phyloP scores from a whole-genome alignment of 352 stramenopile genomes.

The Pythium graminicola region DNA sequence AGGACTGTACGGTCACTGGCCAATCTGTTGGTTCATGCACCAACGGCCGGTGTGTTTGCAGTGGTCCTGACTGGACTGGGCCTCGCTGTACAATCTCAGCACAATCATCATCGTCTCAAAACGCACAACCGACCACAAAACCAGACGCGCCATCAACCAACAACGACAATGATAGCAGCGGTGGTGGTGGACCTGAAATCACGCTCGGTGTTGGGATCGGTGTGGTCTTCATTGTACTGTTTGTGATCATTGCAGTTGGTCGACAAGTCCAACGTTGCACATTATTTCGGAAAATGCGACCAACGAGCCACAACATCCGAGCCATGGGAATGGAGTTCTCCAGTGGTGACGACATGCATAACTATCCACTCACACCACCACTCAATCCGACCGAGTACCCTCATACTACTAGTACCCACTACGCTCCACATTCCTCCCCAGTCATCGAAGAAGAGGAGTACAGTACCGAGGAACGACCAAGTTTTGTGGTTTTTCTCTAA shows the following conservation, averaged over 20 bases:
- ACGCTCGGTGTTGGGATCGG: slow-evolving; percentile 4
- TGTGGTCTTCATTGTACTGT: slow-evolving; percentile 9
- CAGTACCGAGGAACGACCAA: too few species aligned
- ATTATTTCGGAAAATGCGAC: slow-evolving; percentile 7
- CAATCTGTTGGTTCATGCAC: slow-evolving; percentile 1
- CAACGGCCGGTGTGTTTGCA: slow-evolving; percentile 8
- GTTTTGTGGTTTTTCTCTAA: too few species aligned
- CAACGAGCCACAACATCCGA: slow-evolving; percentile 7
- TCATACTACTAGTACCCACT: too few species aligned
- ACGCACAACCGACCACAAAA: background rate
- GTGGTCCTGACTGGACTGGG: background rate
- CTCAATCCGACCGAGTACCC: too few species aligned
- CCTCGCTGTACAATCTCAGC: slow-evolving; percentile 7
- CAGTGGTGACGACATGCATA: background rate
- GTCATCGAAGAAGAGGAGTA: too few species aligned
- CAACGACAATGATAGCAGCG: background rate
- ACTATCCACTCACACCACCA: slow-evolving; percentile 8
- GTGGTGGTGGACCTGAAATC: slow-evolving; percentile 1
- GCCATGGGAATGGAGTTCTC: background rate
- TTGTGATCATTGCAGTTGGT: slow-evolving; percentile 9
- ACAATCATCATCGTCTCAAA: background rate
- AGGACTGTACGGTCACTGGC: slow-evolving; percentile 43
- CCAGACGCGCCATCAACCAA: background rate
- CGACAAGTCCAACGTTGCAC: slow-evolving; percentile 12
- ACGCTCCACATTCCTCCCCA: too few species aligned